Evolutionary conservation across 176 grass and related monocot species (phyloP), one percentile per base, ranked within the genome.

Genomic region (Cenchrus purpureus): DNA sequence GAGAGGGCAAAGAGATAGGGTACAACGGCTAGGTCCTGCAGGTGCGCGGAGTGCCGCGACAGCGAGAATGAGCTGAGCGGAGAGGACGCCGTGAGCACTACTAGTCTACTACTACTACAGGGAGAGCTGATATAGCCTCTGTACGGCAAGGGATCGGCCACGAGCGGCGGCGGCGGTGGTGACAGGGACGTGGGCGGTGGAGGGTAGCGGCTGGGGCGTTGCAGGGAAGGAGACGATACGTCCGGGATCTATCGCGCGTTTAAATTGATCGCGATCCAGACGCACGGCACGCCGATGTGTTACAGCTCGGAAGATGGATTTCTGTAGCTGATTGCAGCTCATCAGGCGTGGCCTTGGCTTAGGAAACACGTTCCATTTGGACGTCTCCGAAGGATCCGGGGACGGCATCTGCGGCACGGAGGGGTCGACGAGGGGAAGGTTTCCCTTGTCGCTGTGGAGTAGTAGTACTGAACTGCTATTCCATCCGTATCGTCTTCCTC

Each of bases 291-390:
- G 37, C 37, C 37, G 51, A 54, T 54, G 15, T 55, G 34, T 73
- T n/a, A 59, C 19, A 3, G 25, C 10, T 28, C 20, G 34, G 14
- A 2, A 0, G 17, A 0, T 1, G 12, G 4, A 8, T 15, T 52
- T 1, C 15, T 17, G 56, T 17, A 44, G 53, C 2, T 25, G 28
- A 28, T 28, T 52, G 46, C 74, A 59, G 74, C 65, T 76, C 13
- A 0, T 12, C 29, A 8, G 48, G 62, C 46, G 8, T 19, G 85
- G 70, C 65, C 34, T 10, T 28, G 85, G 70, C 65, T 11, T 5
- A 12, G 50, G 16, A 42, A 17, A 25, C 77, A 79, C 54, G 84
- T 75, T 87, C 85, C 85, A 76, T 82, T 76, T 87, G 78, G 78
- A 81, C 71, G 71, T 76, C 79, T 17, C 13, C 0, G 46, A 64